phyloP scores from a whole-genome alignment of 2,329 filamentous ascomycete species.

The Trichoderma citrinoviride region DNA sequence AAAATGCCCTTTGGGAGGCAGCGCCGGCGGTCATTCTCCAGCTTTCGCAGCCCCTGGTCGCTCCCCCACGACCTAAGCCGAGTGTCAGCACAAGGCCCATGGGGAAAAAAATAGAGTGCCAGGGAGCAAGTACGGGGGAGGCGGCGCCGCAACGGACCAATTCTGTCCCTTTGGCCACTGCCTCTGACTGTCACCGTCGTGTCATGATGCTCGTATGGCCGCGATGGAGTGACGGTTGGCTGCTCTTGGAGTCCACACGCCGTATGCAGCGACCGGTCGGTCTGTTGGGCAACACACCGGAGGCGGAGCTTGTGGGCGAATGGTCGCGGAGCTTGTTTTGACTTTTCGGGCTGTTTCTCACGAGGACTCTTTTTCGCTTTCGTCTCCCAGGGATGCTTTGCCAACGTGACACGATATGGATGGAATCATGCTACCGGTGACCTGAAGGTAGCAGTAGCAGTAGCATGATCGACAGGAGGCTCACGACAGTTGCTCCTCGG shows the following conservation, averaged over 20 bases:
- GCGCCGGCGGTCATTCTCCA: conserved; percentile 21
- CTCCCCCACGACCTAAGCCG: conserved; percentile 10
- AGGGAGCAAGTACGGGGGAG: conserved; percentile 1
- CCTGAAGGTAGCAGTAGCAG: background rate
- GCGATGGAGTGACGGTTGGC: too few relatives aligned
- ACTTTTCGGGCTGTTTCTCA: background rate
- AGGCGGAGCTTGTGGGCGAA: too few relatives aligned
- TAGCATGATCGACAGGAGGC: conserved; percentile 7
- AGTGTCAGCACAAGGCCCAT: conserved; percentile 13
- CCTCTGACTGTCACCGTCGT: background rate
- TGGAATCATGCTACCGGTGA: background rate
- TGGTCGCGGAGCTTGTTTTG: background rate
- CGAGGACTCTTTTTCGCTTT: background rate
- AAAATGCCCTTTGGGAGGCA: conserved; percentile 33
- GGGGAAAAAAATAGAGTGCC: conserved; percentile 19
- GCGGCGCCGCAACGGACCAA: background rate
- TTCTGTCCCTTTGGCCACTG: too few relatives aligned
- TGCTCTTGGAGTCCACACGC: too few relatives aligned
- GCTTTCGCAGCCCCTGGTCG: conserved; percentile 11
- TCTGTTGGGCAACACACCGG: too few relatives aligned
- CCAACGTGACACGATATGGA: background rate
- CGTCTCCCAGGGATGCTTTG: too few relatives aligned
- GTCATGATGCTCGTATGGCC: background rate
- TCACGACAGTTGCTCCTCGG: background rate
- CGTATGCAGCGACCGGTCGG: too few relatives aligned